phyloP scores from a whole-genome alignment of 805 yeast genomes.

The Starmerella gropengiesseri region DNA sequence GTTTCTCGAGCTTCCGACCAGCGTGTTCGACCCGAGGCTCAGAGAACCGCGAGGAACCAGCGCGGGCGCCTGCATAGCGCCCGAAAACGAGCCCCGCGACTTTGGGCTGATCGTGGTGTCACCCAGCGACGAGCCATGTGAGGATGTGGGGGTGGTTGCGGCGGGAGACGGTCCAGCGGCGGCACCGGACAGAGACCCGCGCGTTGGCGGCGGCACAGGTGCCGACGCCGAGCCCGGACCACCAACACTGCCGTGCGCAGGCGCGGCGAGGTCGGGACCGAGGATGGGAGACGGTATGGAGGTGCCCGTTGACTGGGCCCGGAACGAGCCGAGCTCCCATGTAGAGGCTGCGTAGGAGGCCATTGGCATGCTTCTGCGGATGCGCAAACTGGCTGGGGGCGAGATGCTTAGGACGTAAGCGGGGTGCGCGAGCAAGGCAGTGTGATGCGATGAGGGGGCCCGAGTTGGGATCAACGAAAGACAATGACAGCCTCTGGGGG shows the following conservation, averaged over 20 bases:
- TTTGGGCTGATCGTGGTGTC: constrained; percentile 4
- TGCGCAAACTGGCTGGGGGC: too few species aligned
- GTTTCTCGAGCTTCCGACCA: constrained; percentile 2
- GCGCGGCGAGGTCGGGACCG: neutral
- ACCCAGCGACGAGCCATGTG: constrained; percentile 4
- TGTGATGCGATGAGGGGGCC: too few species aligned
- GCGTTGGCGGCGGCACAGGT: neutral
- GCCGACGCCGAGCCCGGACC: too few species aligned
- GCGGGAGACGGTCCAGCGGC: neutral
- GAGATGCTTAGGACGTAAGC: constrained; percentile 5
- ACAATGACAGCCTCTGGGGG: too few species aligned
- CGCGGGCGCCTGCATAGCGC: neutral
- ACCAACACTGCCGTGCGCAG: too few species aligned
- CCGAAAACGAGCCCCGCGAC: constrained; percentile 6
- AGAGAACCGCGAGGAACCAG: constrained; percentile 2
- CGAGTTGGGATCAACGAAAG: too few species aligned
- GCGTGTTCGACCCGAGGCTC: constrained; percentile 3
- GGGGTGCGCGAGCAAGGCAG: neutral
- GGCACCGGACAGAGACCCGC: neutral
- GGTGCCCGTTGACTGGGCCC: constrained; percentile 1
- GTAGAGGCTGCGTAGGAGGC: constrained; percentile 5
- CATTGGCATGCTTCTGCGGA: constrained; percentile 5
- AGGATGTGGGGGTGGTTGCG: neutral
- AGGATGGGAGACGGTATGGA: neutral
- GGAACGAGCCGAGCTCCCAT: constrained; percentile 6